Base-by-base conservation (phyloP, 768 basidiomycete species). In the Phanerochaete carnosa region DNA sequence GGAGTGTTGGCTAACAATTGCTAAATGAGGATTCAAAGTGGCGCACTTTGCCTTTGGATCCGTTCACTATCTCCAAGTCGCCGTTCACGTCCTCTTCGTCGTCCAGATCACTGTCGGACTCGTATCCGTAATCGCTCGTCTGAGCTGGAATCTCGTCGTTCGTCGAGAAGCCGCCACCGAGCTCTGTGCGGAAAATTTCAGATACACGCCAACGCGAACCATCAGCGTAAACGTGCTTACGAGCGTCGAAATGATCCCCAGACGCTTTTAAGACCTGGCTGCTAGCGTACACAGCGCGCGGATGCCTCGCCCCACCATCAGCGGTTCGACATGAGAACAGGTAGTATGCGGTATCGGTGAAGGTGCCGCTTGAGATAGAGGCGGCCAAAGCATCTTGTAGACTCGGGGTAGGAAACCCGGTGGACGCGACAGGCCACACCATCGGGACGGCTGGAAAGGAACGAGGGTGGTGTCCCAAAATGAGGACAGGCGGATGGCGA, bases 91-190 rank as follows among this genome's bases (percentile, higher is more conserved):
- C 56, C 2, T 16, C 32, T 13, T 39, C 55, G 13, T 61, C 60
- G 11, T 61, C 60, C 3, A 61, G 55, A 29, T 61, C 60, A 37
- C 55, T 57, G 32, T 61, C 60, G 32, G 55, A 57, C 19, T 32
- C 39, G 30, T 56, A 61, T 12, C 45, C 60, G 46, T 61, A 52
- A 29, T 33, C 19, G 12, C 22, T 45, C 15, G 49, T 53, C 25
- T 16, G 2, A 22, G 7, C 32, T 25, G 29, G 25, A 15, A 37
- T 28, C 11, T 23, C 1, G 45, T 43, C 15, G 32, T 37, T 6
- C 53, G 35, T 22, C 57, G 39, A 19, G 35, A 39, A 45, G 13
- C 23, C 12, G 6, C 28, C 23, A 11, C 47, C 23, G 11, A 49
- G 23, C 29, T 43, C 39, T 43, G 39, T 19, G 19, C 11, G 39